Base-by-base conservation (phyloP, 306 rosid genomes). In the Cucurbita ficifolia region DNA sequence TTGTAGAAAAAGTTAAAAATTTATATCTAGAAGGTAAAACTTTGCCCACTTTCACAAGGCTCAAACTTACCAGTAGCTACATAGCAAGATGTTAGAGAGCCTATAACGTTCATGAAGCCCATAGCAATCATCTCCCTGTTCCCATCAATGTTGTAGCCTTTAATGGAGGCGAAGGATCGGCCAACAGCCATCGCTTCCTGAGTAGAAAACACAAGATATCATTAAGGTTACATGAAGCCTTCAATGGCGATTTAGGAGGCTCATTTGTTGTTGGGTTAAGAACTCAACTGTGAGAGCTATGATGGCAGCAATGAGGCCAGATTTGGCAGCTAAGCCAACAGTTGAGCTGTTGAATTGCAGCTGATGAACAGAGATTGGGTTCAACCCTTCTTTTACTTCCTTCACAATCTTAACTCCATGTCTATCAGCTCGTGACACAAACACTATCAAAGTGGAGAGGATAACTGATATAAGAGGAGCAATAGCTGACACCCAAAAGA, bases 101-200 rank as follows among this genome's bases (percentile, higher is more conserved):
- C 98, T 36, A 83, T 96, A 69, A 94, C 80, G 89, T 90, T 93
- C 87, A 86, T 87, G 57, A 84, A 86, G 0, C 98, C 98, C 87
- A 93, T 88, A 77, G 96, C 96, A 48, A 93, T 14, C 98, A 93
- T 93, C 79, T 93, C 98, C 70, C 82, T 87, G 86, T 93, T 88
- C 6, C 97, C 98, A 84, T 93, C 97, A 76, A 93, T 88, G 75
- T 85, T 89, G 76, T 93, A 90, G 50, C 97, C 98, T 61, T 83
- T 88, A 22, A 90, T 81, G 29, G 97, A 74, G 68, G 98, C 94
- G 59, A 93, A 93, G 13, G 97, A 90, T 80, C 98, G 78, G 35
- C 98, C 98, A n/a, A 93, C 97, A 0, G 92, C 97, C 24, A 93
- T 82, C 51, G 98, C 96, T 73, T 86, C 89, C 87, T 86, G 68